A percentile compares a stretch with the other conserved stretches of the same genome.
These are phyloP conservation scores for Citeromyces hawaiiensis DNA, from an alignment of 1,139 yeast genomes.

Conservation along the genomic window DNA sequence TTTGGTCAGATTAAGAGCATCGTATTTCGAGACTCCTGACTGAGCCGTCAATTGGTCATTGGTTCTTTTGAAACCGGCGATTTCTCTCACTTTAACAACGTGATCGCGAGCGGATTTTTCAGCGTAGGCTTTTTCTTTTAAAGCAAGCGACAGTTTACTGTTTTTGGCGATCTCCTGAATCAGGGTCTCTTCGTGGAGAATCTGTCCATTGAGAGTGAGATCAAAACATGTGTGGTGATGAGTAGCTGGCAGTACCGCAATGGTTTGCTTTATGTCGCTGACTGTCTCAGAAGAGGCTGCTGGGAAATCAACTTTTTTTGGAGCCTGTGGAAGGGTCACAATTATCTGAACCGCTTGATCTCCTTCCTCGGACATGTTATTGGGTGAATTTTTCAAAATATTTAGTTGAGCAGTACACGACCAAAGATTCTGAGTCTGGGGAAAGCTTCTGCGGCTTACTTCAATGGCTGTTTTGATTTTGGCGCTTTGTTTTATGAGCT, in stretches of 20 bases:
- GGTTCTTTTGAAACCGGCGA: constrained; percentile 23
- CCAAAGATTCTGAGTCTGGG: too few species aligned
- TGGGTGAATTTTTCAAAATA: not conserved
- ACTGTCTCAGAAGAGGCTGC: constrained; percentile 30
- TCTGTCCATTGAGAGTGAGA: constrained; percentile 24
- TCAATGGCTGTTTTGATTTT: too few species aligned
- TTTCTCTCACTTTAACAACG: constrained; percentile 29
- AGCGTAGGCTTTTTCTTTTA: constrained; percentile 29
- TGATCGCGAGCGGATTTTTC: constrained; percentile 32
- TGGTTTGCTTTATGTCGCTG: constrained; percentile 44
- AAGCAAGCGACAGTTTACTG: constrained; percentile 17
- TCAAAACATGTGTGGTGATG: constrained; percentile 51
- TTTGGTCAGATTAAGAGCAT: constrained; percentile 9
- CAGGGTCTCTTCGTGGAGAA: constrained; percentile 18
- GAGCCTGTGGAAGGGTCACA: constrained; percentile 14
- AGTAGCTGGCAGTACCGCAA: constrained; percentile 39
- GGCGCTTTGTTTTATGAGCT: too few species aligned
- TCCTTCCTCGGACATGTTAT: constrained; percentile 1
- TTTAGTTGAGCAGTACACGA: too few species aligned
- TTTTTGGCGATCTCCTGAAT: constrained; percentile 21
- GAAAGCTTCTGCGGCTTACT: too few species aligned
- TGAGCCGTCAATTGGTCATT: constrained; percentile 13
- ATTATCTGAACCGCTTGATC: constrained; percentile 7
- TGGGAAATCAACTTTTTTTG: constrained; percentile 21
- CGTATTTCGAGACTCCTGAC: constrained; percentile 5